Evolutionary conservation across 148 eudicot genomes (phyloP).

Genomic region (Vaccinium myrtillus): DNA sequence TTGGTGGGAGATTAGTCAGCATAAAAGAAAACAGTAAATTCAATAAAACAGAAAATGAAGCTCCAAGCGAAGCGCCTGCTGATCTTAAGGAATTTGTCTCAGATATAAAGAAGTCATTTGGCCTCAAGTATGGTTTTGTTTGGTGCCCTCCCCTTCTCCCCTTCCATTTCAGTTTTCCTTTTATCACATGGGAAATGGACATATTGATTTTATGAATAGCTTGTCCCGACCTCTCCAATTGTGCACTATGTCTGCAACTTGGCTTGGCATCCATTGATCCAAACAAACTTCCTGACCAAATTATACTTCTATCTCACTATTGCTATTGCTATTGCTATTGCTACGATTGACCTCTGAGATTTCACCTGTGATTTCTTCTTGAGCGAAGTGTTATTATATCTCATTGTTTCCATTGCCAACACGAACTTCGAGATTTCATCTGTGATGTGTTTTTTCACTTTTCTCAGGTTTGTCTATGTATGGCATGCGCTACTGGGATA

Average conservation of each 20-base stretch:
- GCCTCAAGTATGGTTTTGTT: slow-evolving; percentile 31
- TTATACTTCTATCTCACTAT: not conserved
- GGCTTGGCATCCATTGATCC: not conserved
- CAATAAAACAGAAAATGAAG: slow-evolving; percentile 15
- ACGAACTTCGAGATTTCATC: not conserved
- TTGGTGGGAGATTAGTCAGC: slow-evolving; percentile 36
- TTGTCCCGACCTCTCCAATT: not conserved
- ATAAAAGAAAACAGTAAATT: slow-evolving; percentile 42
- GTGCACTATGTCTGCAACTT: not conserved
- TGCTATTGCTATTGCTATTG: not conserved
- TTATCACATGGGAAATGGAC: not conserved
- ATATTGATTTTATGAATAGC: not conserved
- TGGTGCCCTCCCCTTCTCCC: not conserved
- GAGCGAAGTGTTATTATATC: not conserved
- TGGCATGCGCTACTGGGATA: slow-evolving; percentile 50
- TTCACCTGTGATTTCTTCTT: slow-evolving; percentile 5
- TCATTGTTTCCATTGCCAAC: not conserved
- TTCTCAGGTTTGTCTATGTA: slow-evolving; percentile 39
- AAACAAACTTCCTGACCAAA: not conserved
- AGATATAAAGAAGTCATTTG: slow-evolving; percentile 33
- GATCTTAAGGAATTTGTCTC: slow-evolving; percentile 35
- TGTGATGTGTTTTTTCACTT: not conserved
- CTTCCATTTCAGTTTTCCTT: not conserved
- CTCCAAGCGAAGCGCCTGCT: slow-evolving; percentile 12
- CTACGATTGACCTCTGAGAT: not conserved